phyloP scores from a whole-genome alignment of 1,284 basidiomycete genomes.

The Papiliotrema flavescens region DNA sequence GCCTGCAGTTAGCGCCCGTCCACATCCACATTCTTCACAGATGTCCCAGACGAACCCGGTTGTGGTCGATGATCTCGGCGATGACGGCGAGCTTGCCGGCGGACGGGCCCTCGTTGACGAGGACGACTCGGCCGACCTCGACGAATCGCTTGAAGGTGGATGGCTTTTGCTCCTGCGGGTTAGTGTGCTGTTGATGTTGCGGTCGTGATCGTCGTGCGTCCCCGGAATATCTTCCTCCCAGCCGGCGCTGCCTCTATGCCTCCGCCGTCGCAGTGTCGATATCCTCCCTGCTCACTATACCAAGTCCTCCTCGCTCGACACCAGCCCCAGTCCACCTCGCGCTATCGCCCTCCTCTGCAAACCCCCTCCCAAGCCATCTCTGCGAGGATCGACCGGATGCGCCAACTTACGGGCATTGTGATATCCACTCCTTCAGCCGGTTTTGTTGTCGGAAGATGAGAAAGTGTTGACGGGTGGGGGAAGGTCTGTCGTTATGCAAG shows the following conservation, averaged over 20 bases:
- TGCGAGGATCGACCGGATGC: neutral
- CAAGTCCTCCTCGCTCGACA: neutral
- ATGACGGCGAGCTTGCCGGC: conserved; percentile 92
- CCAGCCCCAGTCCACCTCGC: neutral
- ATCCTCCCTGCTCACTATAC: neutral
- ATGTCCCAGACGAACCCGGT: conserved; percentile 66
- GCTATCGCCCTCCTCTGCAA: neutral
- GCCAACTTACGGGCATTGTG: conserved; percentile 25
- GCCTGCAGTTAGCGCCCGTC: conserved; percentile 57
- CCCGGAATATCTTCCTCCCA: too few species aligned
- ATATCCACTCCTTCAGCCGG: conserved; percentile 16
- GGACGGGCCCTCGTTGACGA: conserved; percentile 83
- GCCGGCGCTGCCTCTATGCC: too few species aligned
- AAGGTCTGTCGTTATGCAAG: neutral
- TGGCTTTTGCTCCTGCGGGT: conserved; percentile 45
- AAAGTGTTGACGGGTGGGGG: conserved; percentile 19
- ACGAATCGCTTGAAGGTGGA: conserved; percentile 96
- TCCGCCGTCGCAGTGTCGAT: neutral
- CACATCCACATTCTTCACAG: too few species aligned
- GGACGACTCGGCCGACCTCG: conserved; percentile 98
- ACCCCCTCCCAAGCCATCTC: neutral
- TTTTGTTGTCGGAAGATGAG: conserved; percentile 4
- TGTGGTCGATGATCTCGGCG: conserved; percentile 98
- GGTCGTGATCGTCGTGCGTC: neutral
- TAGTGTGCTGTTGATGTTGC: neutral